phyloP scores from a whole-genome alignment of 2,329 filamentous ascomycete genomes.

The Exophiala phaeomuriformis region DNA sequence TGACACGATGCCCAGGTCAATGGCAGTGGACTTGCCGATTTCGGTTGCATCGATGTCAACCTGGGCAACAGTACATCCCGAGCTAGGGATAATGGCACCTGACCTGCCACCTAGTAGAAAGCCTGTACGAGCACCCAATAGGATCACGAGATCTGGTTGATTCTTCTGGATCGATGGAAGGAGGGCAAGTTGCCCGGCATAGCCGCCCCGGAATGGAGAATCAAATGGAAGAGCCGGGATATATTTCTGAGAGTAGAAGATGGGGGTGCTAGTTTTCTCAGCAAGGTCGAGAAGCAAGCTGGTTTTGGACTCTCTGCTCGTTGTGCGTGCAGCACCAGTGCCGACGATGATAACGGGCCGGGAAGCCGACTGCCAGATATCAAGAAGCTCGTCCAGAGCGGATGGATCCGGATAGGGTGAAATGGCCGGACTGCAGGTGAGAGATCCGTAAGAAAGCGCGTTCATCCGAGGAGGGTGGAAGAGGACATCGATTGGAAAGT shows the following conservation, averaged over 20 bases:
- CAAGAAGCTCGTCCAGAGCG: conserved; percentile 32
- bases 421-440: conserved; percentile 32
- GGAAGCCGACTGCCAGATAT: conserved; percentile 32
- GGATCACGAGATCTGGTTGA: conserved; percentile 37
- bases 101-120: conserved; percentile 36
- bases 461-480: conserved; percentile 37
- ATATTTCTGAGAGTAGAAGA: conserved; percentile 35
- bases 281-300: conserved; percentile 33
- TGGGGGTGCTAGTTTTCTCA: background rate
- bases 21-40: conserved; percentile 37
- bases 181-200: conserved; percentile 32
- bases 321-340: conserved; percentile 35
- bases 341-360: conserved; percentile 39
- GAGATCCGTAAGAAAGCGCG: conserved; percentile 38
- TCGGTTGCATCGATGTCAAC: conserved; percentile 40
- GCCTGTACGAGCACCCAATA: conserved; percentile 39
- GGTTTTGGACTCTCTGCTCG: conserved; percentile 32
- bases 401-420: conserved; percentile 34
- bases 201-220: conserved; percentile 33
- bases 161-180: conserved; percentile 29
- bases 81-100: conserved; percentile 35
- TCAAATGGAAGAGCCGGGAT: conserved; percentile 25
- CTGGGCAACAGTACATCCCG: conserved; percentile 35
- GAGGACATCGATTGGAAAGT: conserved; percentile 35
- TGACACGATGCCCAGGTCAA: conserved; percentile 39